Evolutionary conservation across 2,329 filamentous ascomycete species (phyloP), one percentile per base, ranked within the genome.

Genomic region (Drechslera avenae): DNA sequence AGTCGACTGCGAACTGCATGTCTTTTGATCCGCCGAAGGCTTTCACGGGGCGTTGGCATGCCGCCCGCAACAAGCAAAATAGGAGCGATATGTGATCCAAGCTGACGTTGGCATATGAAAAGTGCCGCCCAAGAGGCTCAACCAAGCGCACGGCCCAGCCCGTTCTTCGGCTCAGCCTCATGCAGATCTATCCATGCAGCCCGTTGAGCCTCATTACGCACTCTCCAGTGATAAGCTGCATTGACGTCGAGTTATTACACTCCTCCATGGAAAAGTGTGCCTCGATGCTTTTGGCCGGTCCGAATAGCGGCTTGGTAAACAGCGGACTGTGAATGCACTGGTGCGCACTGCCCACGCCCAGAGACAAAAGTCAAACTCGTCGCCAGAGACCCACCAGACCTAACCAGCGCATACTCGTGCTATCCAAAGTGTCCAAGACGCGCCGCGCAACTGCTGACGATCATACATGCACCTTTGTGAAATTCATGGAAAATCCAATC

Each of bases 141-240:
- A 36, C 36, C 36, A 51, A 50, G 37, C 14, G 48, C 48, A 47
- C 48, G 48, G 43, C 36, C 18, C 37, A 47, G 37, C 32, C 48
- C 48, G 48, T 30, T 41, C 33, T 47, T 33, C 40, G 36, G 48
- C 43, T 51, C 36, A 51, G 48, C 48, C 48, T 51, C 43, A 51
- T 41, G 48, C 39, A 37, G 48, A 51, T 51, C 43, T 36, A 35
- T 47, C 31, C 43, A 19, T 17, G 43, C 26, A 51, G 43, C 23
- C 48, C 36, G 39, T 40, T 28, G 23, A 19, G 17, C 26, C 39
- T 41, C 30, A 19, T 35, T 21, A 41, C 37, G 19, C 47, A 26
- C 31, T 30, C 23, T 18, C 37, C 33, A 32, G 34, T 40, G 30
- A 39, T 39, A 46, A 46, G 37, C 30, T 46, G 44, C 44, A 39